These are phyloP conservation scores for Talaromyces funiculosus DNA, from an alignment of 2,329 filamentous ascomycete species.

Conservation along the genomic window DNA sequence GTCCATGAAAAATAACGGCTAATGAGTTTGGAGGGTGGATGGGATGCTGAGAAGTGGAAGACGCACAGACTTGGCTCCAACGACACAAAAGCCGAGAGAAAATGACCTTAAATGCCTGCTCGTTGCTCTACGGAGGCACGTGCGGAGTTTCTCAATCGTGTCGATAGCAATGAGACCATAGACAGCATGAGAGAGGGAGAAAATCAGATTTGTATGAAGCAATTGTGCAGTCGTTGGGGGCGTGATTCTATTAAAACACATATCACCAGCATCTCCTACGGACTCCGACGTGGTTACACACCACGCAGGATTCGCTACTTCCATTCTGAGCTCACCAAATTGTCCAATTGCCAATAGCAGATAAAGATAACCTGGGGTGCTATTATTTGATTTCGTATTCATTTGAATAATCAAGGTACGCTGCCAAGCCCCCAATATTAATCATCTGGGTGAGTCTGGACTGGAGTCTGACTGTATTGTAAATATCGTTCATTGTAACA, in stretches of 20 bases:
- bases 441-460: too few relatives aligned
- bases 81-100: not conserved
- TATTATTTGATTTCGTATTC: not conserved
- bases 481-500: not conserved
- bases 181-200: not conserved
- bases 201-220: not conserved
- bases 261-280: not conserved
- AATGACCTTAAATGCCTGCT: not conserved
- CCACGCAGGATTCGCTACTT: not conserved
- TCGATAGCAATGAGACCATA: too few relatives aligned
- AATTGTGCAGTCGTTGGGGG: not conserved
- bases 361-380: not conserved
- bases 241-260: not conserved
- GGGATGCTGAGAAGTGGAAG: not conserved
- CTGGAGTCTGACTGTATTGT: too few relatives aligned
- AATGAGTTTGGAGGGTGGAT: not conserved
- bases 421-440: slow-evolving; percentile 1
- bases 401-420: not conserved
- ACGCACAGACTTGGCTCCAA: not conserved
- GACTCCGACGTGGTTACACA: slow-evolving; percentile 2
- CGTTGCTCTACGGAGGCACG: not conserved
- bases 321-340: not conserved
- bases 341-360: not conserved
- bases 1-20: not conserved
- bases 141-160: not conserved